Conservation (phyloP, 2,329 filamentous ascomycete species). For the Aureobasidium uvarum region DNA sequence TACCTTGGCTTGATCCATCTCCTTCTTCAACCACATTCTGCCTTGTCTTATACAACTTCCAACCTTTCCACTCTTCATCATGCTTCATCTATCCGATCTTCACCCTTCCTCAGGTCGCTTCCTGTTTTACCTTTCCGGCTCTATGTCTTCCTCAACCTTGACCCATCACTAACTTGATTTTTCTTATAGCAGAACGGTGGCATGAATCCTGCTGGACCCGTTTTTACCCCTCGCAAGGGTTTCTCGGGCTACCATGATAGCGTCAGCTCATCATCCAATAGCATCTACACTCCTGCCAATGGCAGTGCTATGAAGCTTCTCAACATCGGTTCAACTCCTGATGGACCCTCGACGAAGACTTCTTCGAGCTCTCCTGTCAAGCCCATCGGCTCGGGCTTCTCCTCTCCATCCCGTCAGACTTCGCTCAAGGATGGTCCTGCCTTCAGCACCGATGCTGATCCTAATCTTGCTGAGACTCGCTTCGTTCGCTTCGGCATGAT, state of each 20-base stretch:
- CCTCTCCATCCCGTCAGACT: neutral
- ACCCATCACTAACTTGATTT: neutral
- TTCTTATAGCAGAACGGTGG: neutral
- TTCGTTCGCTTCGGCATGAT: conserved; percentile 14
- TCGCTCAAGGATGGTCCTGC: neutral
- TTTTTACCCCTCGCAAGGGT: conserved; percentile 4
- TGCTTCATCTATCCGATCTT: neutral
- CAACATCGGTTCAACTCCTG: conserved; percentile 14
- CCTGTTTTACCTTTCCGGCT: no score
- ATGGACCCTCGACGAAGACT: neutral
- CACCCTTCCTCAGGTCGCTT: no score
- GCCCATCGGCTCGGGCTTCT: conserved; percentile 8
- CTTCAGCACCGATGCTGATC: conserved; percentile 24
- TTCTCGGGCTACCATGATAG: neutral
- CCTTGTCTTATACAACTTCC: neutral
- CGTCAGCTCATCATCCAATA: neutral
- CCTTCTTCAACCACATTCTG: neutral
- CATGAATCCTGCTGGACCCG: neutral
- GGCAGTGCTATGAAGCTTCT: conserved; percentile 5
- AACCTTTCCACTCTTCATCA: neutral
- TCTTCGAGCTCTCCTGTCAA: conserved; percentile 2
- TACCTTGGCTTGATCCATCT: neutral
- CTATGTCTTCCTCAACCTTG: no score
- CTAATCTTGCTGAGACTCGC: conserved; percentile 3
- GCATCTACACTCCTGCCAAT: neutral